Evolutionary conservation across 345 rosid genomes (phyloP).

Genomic region (Excoecaria agallocha): DNA sequence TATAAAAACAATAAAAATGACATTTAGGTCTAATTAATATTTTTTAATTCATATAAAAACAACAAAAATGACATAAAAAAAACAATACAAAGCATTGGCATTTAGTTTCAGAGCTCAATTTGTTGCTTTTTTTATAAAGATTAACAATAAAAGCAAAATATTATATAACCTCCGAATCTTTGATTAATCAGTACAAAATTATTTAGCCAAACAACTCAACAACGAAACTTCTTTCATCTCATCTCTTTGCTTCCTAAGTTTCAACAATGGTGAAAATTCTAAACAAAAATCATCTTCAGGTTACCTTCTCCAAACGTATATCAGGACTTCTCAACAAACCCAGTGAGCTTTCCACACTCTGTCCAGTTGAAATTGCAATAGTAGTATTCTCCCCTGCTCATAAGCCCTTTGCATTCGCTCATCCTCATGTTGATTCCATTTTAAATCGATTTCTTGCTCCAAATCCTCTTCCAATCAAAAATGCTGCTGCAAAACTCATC

Average conservation of each 20-base stretch:
- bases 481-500: slow-evolving; percentile 31
- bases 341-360: slow-evolving; percentile 27
- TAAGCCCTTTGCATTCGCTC: slow-evolving; percentile 27
- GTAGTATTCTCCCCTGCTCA: slow-evolving; percentile 27
- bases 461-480: slow-evolving; percentile 17
- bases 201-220: neutral
- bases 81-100: neutral
- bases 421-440: slow-evolving; percentile 14
- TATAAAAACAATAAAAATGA: too few species aligned
- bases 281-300: slow-evolving; percentile 30
- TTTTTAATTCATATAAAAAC: too few species aligned
- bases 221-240: neutral
- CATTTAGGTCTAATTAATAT: too few species aligned
- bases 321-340: slow-evolving; percentile 30
- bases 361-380: slow-evolving; percentile 26
- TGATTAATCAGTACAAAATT: neutral
- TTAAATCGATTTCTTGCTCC: slow-evolving; percentile 24
- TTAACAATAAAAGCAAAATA: slow-evolving; percentile 15
- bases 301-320: slow-evolving; percentile 25
- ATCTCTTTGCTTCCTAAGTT: neutral
- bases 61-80: too few species aligned
- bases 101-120: neutral
- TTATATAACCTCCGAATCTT: slow-evolving; percentile 18
- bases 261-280: slow-evolving; percentile 21
- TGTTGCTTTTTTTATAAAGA: neutral